Base-by-base conservation (phyloP, 495 filamentous ascomycete species). In the Stereocaulon alpinum region DNA sequence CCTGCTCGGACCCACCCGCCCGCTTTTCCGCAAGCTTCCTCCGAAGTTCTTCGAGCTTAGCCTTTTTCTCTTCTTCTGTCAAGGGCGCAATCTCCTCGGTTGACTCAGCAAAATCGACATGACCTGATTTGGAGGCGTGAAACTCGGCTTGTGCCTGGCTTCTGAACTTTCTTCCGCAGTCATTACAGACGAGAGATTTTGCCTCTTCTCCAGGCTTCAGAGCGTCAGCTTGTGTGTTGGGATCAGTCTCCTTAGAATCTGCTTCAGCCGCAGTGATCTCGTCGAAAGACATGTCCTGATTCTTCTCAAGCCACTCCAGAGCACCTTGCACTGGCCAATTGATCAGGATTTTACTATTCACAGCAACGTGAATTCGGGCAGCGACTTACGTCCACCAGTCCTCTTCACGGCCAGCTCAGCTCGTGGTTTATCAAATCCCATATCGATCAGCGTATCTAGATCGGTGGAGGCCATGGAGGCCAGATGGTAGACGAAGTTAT, bases 51-150 rank as follows among this genome's bases (percentile, higher is more conserved):
- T 81, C 78, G 15, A 99, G 79, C 57, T 79, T 83, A 24, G 81
- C 78, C 66, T 86, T 85, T 74, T 91, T 96, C 74, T 99, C 86
- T 63, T 95, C 91, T 61, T 91, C 90, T 0, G 88, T 97, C 64
- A 99, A 77, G 2, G 92, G 89, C 2, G 86, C 84, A 57, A 97
- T 82, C 66, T 93, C 89, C 63, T 96, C 92, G 2, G 86, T 91
- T 0, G 90, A 95, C 70, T 99, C 89, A 15, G 86, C 81, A 69
- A 99, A 99, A 67, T 96, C 86, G n/a, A 80, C 77, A 72, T 99
- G 93, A 49, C 86, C 83, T 5, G 88, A 88, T 72, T 92, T 94
- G 57, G 80, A 80, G 37, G 91, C 94, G 71, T 99, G 93, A 68
- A 89, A 96, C 63, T 94, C 84, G 6, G 91, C 94, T 64, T 87